These are phyloP conservation scores for Lavandula angustifolia DNA, from an alignment of 257 asterid species.

Conservation along the genomic window DNA sequence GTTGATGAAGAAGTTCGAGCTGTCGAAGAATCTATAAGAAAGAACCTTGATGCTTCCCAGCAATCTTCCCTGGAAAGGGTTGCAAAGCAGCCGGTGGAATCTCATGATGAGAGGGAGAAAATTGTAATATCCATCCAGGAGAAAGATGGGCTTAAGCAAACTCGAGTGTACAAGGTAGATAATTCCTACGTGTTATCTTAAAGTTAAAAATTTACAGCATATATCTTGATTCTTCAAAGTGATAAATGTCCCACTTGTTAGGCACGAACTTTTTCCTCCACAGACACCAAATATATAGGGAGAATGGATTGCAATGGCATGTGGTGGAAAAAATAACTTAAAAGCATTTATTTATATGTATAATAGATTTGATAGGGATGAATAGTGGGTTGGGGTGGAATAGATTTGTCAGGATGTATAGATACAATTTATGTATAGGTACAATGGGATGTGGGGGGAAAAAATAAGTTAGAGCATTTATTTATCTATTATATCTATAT, in stretches of 20 bases:
- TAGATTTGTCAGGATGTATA: too few species aligned
- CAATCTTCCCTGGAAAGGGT: slow-evolving; percentile 39
- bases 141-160: slow-evolving; percentile 56
- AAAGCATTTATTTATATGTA: too few species aligned
- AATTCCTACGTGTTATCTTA: slow-evolving; percentile 14
- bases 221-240: slow-evolving; percentile 5
- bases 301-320: too few species aligned
- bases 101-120: slow-evolving; percentile 52
- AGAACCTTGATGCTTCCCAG: slow-evolving; percentile 41
- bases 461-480: too few species aligned
- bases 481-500: too few species aligned
- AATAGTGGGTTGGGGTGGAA: too few species aligned
- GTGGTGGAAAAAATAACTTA: too few species aligned
- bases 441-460: too few species aligned
- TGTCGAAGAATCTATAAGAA: slow-evolving; percentile 57
- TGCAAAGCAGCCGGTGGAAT: slow-evolving; percentile 40
- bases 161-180: slow-evolving; percentile 62
- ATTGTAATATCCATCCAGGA: slow-evolving; percentile 70
- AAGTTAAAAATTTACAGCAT: slow-evolving; percentile 14
- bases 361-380: too few species aligned
- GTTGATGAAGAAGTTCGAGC: slow-evolving; percentile 59
- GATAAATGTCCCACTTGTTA: slow-evolving; percentile 12
- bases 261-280: background rate
- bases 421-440: too few species aligned
- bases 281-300: background rate